phyloP scores from a whole-genome alignment of 2,329 filamentous ascomycete genomes.

The Didymella pinodella region DNA sequence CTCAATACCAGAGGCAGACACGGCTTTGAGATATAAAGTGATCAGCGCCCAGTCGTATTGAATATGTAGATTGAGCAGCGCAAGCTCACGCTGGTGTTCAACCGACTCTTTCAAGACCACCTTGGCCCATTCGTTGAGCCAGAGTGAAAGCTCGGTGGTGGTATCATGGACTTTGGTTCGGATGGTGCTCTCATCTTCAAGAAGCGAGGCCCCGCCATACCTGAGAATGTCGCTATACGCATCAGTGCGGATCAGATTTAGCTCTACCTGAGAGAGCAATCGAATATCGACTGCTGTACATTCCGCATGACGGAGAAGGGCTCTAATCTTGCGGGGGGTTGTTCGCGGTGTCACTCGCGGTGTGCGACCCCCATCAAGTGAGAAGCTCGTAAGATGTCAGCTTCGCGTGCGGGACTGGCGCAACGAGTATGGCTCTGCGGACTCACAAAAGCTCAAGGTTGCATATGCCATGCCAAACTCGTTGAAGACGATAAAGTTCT shows the following conservation, averaged over 20 bases:
- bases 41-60: slow-evolving; percentile 64
- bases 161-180: slow-evolving; percentile 33
- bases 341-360: slow-evolving; percentile 50
- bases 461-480: slow-evolving; percentile 63
- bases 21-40: slow-evolving; percentile 61
- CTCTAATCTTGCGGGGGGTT: slow-evolving; percentile 55
- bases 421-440: background rate
- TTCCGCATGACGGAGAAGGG: slow-evolving; percentile 54
- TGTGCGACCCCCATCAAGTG: slow-evolving; percentile 56
- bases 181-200: slow-evolving; percentile 31
- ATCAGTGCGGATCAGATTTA: slow-evolving; percentile 53
- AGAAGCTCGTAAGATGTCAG: slow-evolving; percentile 33
- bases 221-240: slow-evolving; percentile 37
- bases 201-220: slow-evolving; percentile 16
- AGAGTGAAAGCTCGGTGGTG: slow-evolving; percentile 40
- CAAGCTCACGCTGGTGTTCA: slow-evolving; percentile 28
- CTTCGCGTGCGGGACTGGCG: too few species aligned
- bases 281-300: slow-evolving; percentile 60
- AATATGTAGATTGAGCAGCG: slow-evolving; percentile 58
- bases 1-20: slow-evolving; percentile 59
- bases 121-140: slow-evolving; percentile 54
- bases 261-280: slow-evolving; percentile 62
- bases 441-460: slow-evolving; percentile 58
- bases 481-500: slow-evolving; percentile 46
- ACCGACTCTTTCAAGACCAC: slow-evolving; percentile 33